Percentiles rank a stretch among this genome's conserved stretches.
These are phyloP conservation scores for Stramenopiles sp. DNA, from an alignment of 352 stramenopile genomes.

Conservation along the genomic window DNA sequence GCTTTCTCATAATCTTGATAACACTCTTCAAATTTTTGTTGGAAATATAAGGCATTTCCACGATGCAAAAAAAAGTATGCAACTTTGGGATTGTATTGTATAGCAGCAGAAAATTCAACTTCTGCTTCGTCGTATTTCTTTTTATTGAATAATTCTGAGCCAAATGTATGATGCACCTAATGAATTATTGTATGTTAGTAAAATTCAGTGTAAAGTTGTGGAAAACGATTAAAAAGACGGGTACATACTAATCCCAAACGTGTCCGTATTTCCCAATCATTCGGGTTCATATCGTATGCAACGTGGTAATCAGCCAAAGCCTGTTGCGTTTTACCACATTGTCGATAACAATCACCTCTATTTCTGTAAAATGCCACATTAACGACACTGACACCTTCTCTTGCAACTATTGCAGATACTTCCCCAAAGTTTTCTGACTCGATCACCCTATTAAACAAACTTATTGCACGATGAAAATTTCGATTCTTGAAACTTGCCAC, in stretches of 20 bases:
- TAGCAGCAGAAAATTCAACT: conserved; percentile 21
- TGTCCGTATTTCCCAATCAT: conserved; percentile 18
- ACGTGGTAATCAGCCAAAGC: conserved; percentile 20
- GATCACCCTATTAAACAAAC: conserved; percentile 20
- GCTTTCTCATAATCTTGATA: conserved; percentile 17
- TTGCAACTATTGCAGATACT: conserved; percentile 14
- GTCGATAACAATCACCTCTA: conserved; percentile 20
- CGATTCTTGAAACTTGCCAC: conserved; percentile 9
- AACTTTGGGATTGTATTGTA: conserved; percentile 21
- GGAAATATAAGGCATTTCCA: conserved; percentile 19
- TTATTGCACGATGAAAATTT: conserved; percentile 14
- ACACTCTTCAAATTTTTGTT: conserved; percentile 17
- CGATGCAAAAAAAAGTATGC: conserved; percentile 14
- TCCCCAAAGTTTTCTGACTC: conserved; percentile 17
- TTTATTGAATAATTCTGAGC: conserved; percentile 20
- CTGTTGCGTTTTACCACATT: conserved; percentile 13
- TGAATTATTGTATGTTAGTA: too few relatives aligned
- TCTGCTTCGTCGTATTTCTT: conserved; percentile 21
- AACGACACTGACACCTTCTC: neutral
- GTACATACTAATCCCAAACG: conserved; percentile 11
- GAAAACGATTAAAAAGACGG: too few relatives aligned
- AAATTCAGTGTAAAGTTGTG: too few relatives aligned
- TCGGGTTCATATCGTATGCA: conserved; percentile 14
- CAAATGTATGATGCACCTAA: conserved; percentile 21
- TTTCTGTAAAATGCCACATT: conserved; percentile 17